phyloP scores from a whole-genome alignment of 192 early-diverging fungal species.

The Rhizoclosmatium globosum region DNA sequence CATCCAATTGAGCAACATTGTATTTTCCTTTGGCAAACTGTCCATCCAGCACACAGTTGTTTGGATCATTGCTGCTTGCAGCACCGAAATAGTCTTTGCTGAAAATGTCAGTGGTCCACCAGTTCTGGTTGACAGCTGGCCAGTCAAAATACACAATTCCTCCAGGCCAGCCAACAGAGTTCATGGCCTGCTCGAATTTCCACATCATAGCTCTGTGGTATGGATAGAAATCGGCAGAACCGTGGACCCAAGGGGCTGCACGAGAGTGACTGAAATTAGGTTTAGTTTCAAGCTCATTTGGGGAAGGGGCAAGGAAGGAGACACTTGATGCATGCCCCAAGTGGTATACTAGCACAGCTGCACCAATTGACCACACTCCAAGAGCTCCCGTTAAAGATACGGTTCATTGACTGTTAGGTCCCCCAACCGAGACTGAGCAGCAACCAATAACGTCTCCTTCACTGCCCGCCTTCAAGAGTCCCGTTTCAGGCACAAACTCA shows the following conservation, averaged over 20 bases:
- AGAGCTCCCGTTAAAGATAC: background rate
- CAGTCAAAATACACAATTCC: conserved; percentile 30
- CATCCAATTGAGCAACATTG: background rate
- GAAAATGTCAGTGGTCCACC: conserved; percentile 24
- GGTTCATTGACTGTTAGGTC: too few species aligned
- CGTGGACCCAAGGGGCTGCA: conserved; percentile 5
- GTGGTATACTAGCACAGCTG: background rate
- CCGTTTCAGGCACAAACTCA: background rate
- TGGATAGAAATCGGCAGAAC: conserved; percentile 24
- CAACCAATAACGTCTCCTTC: too few species aligned
- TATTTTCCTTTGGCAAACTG: background rate
- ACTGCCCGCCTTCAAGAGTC: too few species aligned
- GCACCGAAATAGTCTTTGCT: conserved; percentile 2
- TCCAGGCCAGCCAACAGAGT: conserved; percentile 17
- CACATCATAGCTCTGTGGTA: conserved; percentile 36
- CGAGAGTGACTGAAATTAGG: background rate
- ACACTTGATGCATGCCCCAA: background rate
- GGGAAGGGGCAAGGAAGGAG: too few species aligned
- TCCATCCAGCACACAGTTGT: conserved; percentile 23
- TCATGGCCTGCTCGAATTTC: conserved; percentile 23
- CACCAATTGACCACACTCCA: background rate
- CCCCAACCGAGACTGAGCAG: too few species aligned
- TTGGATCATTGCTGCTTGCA: background rate
- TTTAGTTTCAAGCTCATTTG: background rate
- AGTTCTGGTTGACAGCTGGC: conserved; percentile 15